Evolutionary conservation across 225 moss, liverwort and hornwort genomes (phyloP).

Genomic region (Climacium dendroides): DNA sequence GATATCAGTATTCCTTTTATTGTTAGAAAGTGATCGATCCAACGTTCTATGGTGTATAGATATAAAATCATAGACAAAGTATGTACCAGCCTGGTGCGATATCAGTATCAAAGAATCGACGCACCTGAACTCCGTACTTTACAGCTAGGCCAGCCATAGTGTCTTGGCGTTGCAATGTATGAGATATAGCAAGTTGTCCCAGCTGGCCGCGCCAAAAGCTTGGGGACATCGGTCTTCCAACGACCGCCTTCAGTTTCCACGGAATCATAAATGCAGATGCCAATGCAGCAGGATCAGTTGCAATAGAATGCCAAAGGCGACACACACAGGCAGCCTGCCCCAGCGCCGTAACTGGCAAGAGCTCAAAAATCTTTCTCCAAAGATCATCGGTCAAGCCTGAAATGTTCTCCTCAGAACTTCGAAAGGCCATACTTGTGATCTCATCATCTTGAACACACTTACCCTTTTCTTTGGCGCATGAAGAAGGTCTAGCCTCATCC

Average conservation of each 20-base stretch:
- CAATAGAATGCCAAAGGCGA: slow-evolving; percentile 49
- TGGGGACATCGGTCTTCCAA: slow-evolving; percentile 32
- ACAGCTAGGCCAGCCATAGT: slow-evolving; percentile 48
- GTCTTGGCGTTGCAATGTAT: slow-evolving; percentile 44
- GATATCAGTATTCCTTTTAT: not conserved
- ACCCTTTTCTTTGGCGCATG: slow-evolving; percentile 3
- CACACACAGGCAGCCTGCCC: slow-evolving; percentile 59
- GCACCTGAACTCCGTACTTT: slow-evolving; percentile 49
- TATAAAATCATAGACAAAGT: not conserved
- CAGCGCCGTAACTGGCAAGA: slow-evolving; percentile 24
- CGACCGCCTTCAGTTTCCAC: slow-evolving; percentile 44
- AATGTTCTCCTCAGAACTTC: not conserved
- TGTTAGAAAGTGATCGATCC: not conserved
- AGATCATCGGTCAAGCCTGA: slow-evolving; percentile 36
- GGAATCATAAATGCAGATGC: slow-evolving; percentile 43
- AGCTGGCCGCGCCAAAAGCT: slow-evolving; percentile 57
- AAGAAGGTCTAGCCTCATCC: not conserved
- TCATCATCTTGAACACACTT: slow-evolving; percentile 1
- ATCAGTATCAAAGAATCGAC: not conserved
- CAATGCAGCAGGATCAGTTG: slow-evolving; percentile 41
- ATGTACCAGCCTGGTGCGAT: not conserved
- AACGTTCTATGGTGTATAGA: not conserved
- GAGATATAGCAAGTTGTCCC: slow-evolving; percentile 44
- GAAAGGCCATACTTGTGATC: not conserved
- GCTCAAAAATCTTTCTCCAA: slow-evolving; percentile 48